These are phyloP conservation scores for Diaporthe australafricana DNA, from an alignment of 2,329 filamentous ascomycete genomes.

Conservation along the genomic window DNA sequence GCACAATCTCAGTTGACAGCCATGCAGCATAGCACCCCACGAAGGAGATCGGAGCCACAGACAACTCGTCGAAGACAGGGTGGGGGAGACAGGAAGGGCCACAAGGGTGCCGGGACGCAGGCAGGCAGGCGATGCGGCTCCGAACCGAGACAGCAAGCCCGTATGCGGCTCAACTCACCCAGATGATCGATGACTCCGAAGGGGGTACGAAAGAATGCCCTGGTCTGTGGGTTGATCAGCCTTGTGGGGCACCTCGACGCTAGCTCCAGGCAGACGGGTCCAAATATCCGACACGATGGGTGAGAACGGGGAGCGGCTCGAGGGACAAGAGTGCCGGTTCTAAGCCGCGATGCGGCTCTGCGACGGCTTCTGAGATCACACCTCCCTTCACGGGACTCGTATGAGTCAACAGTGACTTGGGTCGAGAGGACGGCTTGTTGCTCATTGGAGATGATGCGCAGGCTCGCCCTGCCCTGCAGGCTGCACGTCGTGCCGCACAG, in stretches of 20 bases:
- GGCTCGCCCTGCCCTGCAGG: background rate
- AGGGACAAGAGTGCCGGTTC: background rate
- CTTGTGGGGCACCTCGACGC: slow-evolving; percentile 1
- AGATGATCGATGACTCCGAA: slow-evolving; percentile 12
- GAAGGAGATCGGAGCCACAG: background rate
- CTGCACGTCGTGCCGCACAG: background rate
- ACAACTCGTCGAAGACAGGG: background rate
- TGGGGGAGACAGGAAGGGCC: background rate
- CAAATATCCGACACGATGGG: background rate
- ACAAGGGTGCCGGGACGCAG: background rate
- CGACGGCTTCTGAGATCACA: background rate
- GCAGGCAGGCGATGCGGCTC: slow-evolving; percentile 3
- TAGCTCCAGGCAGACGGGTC: slow-evolving; percentile 26
- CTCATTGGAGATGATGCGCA: slow-evolving; percentile 17
- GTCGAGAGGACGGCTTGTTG: background rate
- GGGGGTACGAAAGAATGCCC: background rate
- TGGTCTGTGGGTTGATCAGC: slow-evolving; percentile 10
- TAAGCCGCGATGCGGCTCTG: slow-evolving; percentile 20
- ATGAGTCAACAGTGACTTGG: slow-evolving; percentile 2
- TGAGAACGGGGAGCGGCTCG: background rate
- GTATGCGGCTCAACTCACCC: background rate
- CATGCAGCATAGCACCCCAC: background rate
- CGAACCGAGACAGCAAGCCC: background rate
- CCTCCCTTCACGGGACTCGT: background rate
- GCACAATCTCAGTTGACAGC: background rate